Conservation (phyloP, 2,329 filamentous ascomycete species). For the Colletotrichum sp. region DNA sequence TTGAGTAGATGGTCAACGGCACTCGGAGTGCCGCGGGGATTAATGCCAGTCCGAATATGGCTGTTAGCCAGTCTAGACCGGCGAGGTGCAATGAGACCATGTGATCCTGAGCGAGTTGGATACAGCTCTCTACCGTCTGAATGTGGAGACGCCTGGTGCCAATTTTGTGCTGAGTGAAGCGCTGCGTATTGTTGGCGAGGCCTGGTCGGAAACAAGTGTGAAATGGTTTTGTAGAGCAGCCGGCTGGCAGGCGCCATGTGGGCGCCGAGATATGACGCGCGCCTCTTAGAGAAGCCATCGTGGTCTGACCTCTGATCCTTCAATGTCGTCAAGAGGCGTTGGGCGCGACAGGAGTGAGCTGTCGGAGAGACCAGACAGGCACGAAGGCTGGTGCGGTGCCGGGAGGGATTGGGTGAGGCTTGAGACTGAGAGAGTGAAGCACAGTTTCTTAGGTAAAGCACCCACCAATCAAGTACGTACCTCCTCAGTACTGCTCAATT, state of each 20-base stretch:
- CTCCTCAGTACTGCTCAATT: not conserved
- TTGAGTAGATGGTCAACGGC: conserved; percentile 49
- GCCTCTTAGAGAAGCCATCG: conserved; percentile 7
- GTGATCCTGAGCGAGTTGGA: not conserved
- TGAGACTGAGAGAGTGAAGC: not conserved
- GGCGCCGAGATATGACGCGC: not conserved
- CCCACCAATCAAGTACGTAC: not conserved
- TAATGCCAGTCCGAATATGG: conserved; percentile 38
- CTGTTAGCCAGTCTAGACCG: conserved; percentile 54
- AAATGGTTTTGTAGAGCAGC: not conserved
- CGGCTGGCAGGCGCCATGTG: not conserved
- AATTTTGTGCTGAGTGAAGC: not conserved
- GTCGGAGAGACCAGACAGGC: not conserved
- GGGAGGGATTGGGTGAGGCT: not conserved
- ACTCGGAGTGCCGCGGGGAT: conserved; percentile 48
- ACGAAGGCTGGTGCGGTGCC: not conserved
- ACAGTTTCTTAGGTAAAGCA: not conserved
- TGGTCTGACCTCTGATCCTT: not conserved
- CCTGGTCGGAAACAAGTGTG: not conserved
- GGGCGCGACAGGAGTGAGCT: not conserved
- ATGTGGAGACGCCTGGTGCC: conserved; percentile 32
- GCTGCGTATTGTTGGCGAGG: not conserved
- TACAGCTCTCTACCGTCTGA: conserved; percentile 27
- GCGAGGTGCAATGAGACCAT: conserved; percentile 39
- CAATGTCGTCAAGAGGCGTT: not conserved